Evolutionary conservation across 2,329 filamentous ascomycete genomes (phyloP), one percentile per base, ranked within the genome.

Genomic region (Fonsecaea pugnacius): DNA sequence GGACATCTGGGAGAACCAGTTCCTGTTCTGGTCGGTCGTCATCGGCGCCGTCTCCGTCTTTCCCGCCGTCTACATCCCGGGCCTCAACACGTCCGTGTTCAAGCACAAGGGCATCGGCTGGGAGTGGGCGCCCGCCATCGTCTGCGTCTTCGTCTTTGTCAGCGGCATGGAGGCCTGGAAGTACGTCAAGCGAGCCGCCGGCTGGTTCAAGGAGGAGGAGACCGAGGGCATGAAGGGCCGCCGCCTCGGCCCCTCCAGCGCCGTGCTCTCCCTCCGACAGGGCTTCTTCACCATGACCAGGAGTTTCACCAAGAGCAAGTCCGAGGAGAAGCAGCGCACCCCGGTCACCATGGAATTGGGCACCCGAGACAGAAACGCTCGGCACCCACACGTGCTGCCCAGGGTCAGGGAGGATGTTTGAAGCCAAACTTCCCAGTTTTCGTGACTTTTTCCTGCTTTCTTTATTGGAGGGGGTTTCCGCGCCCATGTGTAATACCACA

Each of bases 81-180:
- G 43, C 21, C 21, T 48, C 2, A 48, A 48, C 43, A 79, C 80
- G 1, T 73, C 79, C 1, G 87, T 90, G 0, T 90, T 90, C 75
- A 84, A 88, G 70, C 88, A 90, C 67, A 80, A 79, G 9, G 83
- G 82, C 0, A 90, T 91, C 54, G 82, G 18, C 4, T 88, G 86
- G 87, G 88, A 90, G 72, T 91, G 88, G 89, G 85, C 79, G 0
- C 79, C 90, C n/a, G 84, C 89, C 0, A 83, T 90, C 61, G 77
- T 87, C 33, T 83, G 82, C 14, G 79, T 84, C 0, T 73, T 83
- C 1, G 72, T 89, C 5, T 91, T 90, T 74, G 83, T 91, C 67
- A 71, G 76, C 0, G 85, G 87, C 8, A 80, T 87, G 1, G 89
- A 91, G 74, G 71, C 77, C 1, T 91, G 86, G 84, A 91, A 91